Base-by-base conservation (phyloP, 2,329 filamentous ascomycete genomes). In the Penicillium decumbens region DNA sequence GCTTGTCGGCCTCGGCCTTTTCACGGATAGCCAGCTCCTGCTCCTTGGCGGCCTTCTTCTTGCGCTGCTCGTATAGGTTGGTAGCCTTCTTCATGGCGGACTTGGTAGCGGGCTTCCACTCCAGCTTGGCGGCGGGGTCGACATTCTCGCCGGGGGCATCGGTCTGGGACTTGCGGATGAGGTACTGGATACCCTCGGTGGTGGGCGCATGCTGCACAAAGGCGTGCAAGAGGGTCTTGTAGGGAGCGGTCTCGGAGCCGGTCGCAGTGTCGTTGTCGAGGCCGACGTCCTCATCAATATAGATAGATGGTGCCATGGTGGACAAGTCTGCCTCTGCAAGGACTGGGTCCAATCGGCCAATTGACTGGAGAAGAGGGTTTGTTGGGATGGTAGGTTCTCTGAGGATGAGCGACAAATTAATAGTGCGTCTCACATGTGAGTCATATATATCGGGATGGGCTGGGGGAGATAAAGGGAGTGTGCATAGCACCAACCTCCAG, bases 31-130 rank as follows among this genome's bases (percentile, higher is more conserved):
- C 85, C 56, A 83, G 75, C 65, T 90, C 85, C 59, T 85, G 80
- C 70, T 87, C 87, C 73, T 89, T 90, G 61, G 81, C 81, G 39
- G 86, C 79, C 79, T 95, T 95, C 80, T 89, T 91, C 80, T 89
- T 87, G 71, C 88, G 83, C 56, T 80, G 78, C 59, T 89, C 87
- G 57, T 83, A 83, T 56, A 83, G 83, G 69, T 83, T 84, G 75
- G 82, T 82, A 3, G 86, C 87, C 74, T 95, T 95, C 78, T 95
- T 95, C 66, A 89, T 71, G 20, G 88, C 89, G 52, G 86, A 87
- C 76, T 93, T 95, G 53, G 87, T 85, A 18, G 83, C 86, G 47
- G 86, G 84, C 75, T 91, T 92, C 87, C 86, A 95, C 61, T 83
- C 80, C 56, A 85, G 72, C 57, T 82, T 80, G 46, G 78, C 79